Evolutionary conservation across 345 rosid species (phyloP).

Genomic region (Hibiscus mutabilis): DNA sequence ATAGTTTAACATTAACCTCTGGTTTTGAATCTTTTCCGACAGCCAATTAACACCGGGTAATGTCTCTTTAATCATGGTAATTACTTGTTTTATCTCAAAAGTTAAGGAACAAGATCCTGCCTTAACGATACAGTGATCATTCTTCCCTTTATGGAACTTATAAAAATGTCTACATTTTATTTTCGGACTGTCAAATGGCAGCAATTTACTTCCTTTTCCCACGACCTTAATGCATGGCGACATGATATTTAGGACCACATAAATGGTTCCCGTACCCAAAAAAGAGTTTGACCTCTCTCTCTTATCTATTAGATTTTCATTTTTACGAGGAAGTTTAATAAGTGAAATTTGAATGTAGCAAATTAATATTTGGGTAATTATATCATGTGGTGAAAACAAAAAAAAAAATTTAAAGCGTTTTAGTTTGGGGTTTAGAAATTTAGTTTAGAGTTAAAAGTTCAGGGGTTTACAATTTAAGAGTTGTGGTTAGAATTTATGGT

Average conservation of each 20-base stretch:
- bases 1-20: too few relatives aligned
- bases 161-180: conserved; percentile 19
- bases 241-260: conserved; percentile 39
- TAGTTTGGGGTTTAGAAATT: too few relatives aligned
- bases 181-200: background rate
- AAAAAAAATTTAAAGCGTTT: too few relatives aligned
- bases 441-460: too few relatives aligned
- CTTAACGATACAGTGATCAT: conserved; percentile 40
- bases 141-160: conserved; percentile 32
- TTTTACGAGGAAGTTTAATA: too few relatives aligned
- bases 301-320: too few relatives aligned
- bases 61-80: conserved; percentile 10
- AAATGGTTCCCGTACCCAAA: conserved; percentile 17
- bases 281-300: background rate
- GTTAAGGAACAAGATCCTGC: conserved; percentile 41
- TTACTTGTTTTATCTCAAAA: background rate
- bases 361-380: too few relatives aligned
- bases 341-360: too few relatives aligned
- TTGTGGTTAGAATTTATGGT: too few relatives aligned
- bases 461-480: too few relatives aligned
- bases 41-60: conserved; percentile 21
- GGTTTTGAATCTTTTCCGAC: background rate
- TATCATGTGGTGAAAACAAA: too few relatives aligned
- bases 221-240: conserved; percentile 4
- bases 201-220: background rate